Conservation (phyloP, 352 stramenopile genomes). For the Phytophthora litchii region DNA sequence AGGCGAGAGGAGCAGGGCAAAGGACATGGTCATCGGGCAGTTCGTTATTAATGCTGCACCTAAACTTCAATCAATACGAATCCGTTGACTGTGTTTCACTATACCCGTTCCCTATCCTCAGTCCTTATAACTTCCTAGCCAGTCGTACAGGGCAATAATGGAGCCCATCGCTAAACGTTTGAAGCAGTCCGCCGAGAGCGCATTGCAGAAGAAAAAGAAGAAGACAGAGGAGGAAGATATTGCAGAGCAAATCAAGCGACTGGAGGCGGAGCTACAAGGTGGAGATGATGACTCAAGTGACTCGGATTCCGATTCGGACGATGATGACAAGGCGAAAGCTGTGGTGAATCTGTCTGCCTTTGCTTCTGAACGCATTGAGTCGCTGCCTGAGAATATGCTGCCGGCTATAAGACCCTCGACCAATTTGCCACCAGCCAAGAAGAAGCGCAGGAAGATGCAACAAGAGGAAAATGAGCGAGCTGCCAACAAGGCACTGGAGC, state of each 20-base stretch:
- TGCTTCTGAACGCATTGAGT: conserved; percentile 64
- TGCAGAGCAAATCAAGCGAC: conserved; percentile 63
- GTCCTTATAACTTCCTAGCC: conserved; percentile 27
- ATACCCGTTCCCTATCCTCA: conserved; percentile 13
- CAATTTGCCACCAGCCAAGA: conserved; percentile 26
- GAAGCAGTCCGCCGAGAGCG: conserved; percentile 75
- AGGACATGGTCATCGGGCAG: no score
- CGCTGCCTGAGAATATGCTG: conserved; percentile 61
- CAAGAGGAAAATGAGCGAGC: conserved; percentile 36
- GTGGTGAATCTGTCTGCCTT: conserved; percentile 78
- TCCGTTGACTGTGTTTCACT: conserved; percentile 31
- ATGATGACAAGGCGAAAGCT: conserved; percentile 26
- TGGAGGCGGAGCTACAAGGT: conserved; percentile 73
- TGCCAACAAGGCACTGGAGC: conserved; percentile 33
- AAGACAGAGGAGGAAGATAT: conserved; percentile 54
- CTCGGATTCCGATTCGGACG: conserved; percentile 34
- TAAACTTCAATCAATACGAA: conserved; percentile 31
- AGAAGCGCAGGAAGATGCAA: conserved; percentile 50
- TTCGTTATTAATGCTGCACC: neutral
- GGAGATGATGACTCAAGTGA: conserved; percentile 36
- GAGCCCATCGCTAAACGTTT: conserved; percentile 86
- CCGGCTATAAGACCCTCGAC: conserved; percentile 42
- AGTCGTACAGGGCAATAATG: conserved; percentile 39
- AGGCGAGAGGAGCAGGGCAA: conserved; percentile 13
- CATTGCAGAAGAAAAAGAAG: conserved; percentile 38